Evolutionary conservation across 495 filamentous ascomycete species (phyloP), one percentile per base, ranked within the genome.

Genomic region (Trichoderma reesei): DNA sequence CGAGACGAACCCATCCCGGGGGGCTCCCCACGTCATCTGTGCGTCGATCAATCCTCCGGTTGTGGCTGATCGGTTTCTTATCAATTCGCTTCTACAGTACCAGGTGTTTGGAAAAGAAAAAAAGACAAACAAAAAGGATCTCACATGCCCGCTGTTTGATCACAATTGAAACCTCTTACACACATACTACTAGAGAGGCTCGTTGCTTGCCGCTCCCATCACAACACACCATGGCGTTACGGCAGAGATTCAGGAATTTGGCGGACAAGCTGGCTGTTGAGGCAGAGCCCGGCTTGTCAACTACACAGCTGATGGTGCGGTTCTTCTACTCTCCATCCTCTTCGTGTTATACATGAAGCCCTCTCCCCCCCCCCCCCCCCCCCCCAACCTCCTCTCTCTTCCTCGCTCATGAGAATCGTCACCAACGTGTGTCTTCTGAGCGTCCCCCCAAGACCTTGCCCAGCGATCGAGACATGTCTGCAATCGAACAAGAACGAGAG

Each of bases 221-320:
- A n/a, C n/a, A n/a, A n/a, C n/a, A n/a, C 41, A 34, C 51, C 20
- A 56, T 56, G 51, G 26, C 20, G 51, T 56, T 56, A 14, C 51
- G 51, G 34, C 51, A 56, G 51, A 56, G 51, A 14, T 11, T 56
- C 51, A 56, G 41, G 34, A 18, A 70, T 60, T 72, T 72, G 64
- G 69, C 73, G 60, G 74, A 79, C 48, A 90, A 86, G 77, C 68
- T 91, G 41, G 87, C 88, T 34, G 90, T 93, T 63, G 76, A 86
- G 46, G 74, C 79, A 66, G 91, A 95, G 77, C 85, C 88, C 5
- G 92, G 90, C 36, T 80, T 97, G 70, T 89, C 86, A 48, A 90
- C 85, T 68, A 82, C 89, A 37, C 89, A 97, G 79, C 77, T 96
- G 70, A 93, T 97, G 78, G 78, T 81, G 75, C 68, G 74, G 66